Base-by-base conservation (phyloP, 192 early-diverging fungal genomes). In the Dissophora ornata region DNA sequence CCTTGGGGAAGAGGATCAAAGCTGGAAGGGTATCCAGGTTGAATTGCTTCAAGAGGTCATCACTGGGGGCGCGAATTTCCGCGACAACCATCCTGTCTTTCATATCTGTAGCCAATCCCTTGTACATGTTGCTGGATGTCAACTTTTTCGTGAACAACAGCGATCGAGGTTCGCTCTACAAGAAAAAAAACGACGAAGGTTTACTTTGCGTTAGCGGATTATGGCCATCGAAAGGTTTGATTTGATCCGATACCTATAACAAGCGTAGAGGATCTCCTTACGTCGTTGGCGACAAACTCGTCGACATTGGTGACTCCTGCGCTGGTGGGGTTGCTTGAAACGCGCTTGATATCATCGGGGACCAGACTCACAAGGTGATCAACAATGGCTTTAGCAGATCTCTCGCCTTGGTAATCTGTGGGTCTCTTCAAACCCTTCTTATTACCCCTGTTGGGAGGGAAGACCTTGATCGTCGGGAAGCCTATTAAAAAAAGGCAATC, bases 391-490 rank as follows among this genome's bases (percentile, higher is more conserved):
- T 90, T 92, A 2, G 91, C 93, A 25, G 85, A 88, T 25, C 94
- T 80, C 32, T 83, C 83, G 38, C 92, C 92, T 34, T 90, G 71
- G 79, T 94, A 96, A 45, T 93, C 91, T 87, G 53, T 16, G 46
- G 65, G 56, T 51, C 68, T 54, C 28, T 83, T 84, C 4, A 25
- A 69, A 29, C 38, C 42, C 18, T 51, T 50, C 62, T 71, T 73
- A 8, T 51, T 62, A 42, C 15, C 58, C 19, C 53, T 50, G 28
- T 64, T 78, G 25, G 57, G 69, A 70, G 85, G 85, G 65, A 96
- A 96, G 9, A 94, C 50, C 77, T 96, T 96, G 58, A 96, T 83
- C 18, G 93, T 95, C 13, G 95, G 95, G 77, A 94, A 96, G 22
- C 93, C 92, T 90, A 55, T 16, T 7, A 36, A 28, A 55, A n/a